phyloP scores from a whole-genome alignment of 768 basidiomycete genomes.

The Suillus variegatus region DNA sequence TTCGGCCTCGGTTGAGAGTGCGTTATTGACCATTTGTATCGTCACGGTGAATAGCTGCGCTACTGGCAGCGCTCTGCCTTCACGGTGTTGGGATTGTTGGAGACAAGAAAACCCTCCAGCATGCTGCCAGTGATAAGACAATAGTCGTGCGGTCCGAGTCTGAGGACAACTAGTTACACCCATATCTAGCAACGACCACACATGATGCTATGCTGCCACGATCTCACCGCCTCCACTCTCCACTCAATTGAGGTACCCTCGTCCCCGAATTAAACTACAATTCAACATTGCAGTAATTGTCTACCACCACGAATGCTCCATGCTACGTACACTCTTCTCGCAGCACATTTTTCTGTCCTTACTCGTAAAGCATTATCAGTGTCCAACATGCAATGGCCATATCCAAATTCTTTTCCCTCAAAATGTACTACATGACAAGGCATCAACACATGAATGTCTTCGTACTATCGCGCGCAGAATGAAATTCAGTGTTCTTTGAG shows the following conservation, averaged over 20 bases:
- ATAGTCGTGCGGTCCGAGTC: conserved; percentile 9
- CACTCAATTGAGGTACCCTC: background rate
- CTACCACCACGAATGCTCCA: background rate
- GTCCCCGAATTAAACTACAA: background rate
- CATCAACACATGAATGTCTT: background rate
- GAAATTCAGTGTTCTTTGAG: background rate
- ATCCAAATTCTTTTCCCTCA: background rate
- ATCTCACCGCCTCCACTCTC: background rate
- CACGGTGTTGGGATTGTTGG: conserved; percentile 44
- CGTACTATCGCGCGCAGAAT: background rate
- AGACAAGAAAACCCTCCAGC: conserved; percentile 14
- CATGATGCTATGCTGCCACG: background rate
- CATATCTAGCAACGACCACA: background rate
- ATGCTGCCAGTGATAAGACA: conserved; percentile 23
- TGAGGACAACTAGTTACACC: background rate
- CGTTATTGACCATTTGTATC: conserved; percentile 1
- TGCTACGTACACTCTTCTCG: too few species aligned
- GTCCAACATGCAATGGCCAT: background rate
- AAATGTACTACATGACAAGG: background rate
- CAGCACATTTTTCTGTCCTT: too few species aligned
- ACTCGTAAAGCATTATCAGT: too few species aligned
- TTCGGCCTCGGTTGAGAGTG: background rate
- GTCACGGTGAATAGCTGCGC: conserved; percentile 19
- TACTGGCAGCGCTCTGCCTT: conserved; percentile 40
- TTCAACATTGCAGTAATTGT: background rate